These are phyloP conservation scores for Prunella vulgaris DNA, from an alignment of 257 asterid species.

Conservation along the genomic window DNA sequence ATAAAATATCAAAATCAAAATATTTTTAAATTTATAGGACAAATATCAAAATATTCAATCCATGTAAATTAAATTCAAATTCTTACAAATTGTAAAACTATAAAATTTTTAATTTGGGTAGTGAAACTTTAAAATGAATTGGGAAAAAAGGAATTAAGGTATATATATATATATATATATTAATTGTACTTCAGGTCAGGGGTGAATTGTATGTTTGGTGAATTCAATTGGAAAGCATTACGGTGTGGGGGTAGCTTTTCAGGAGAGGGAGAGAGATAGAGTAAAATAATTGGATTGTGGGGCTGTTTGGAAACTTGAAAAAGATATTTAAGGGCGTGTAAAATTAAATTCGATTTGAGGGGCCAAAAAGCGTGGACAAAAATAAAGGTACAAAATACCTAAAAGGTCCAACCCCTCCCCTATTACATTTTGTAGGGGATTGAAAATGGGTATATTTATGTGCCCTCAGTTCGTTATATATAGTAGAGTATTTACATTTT, in stretches of 20 bases:
- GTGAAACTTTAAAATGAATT: not conserved
- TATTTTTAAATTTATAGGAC: too few species aligned
- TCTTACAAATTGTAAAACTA: too few species aligned
- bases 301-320: slow-evolving; percentile 16
- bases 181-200: not conserved
- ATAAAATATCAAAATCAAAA: too few species aligned
- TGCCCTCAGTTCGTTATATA: not conserved
- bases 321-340: slow-evolving; percentile 16
- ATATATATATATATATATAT: not conserved
- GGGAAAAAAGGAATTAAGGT: not conserved
- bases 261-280: not conserved
- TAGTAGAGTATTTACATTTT: not conserved
- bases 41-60: too few species aligned
- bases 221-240: not conserved
- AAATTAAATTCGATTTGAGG: slow-evolving; percentile 16
- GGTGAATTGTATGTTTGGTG: not conserved
- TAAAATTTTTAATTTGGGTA: too few species aligned
- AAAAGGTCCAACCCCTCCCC: not conserved
- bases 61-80: too few species aligned
- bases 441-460: too few species aligned
- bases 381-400: not conserved
- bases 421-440: not conserved
- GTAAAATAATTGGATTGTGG: slow-evolving; percentile 20
- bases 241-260: not conserved
- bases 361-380: slow-evolving; percentile 13